Percentiles rank a stretch among this genome's conserved stretches.
These are phyloP conservation scores for Fonsecaea pugnacius DNA, from an alignment of 2,329 filamentous ascomycete genomes.

Conservation along the genomic window DNA sequence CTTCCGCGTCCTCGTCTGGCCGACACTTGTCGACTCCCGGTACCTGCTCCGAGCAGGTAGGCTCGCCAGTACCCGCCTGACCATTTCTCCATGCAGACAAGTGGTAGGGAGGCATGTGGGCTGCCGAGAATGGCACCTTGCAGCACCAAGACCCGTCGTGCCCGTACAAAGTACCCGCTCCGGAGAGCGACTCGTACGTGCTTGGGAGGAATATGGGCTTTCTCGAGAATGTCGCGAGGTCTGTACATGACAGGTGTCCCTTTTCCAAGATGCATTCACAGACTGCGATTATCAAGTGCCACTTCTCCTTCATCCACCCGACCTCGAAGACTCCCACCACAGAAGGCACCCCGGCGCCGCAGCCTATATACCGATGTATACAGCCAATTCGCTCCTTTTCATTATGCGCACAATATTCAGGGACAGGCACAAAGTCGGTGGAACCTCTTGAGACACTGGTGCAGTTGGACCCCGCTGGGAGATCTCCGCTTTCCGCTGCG, in stretches of 20 bases:
- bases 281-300: not conserved
- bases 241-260: slow-evolving; percentile 10
- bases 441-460: slow-evolving; percentile 19
- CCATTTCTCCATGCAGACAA: slow-evolving; percentile 2
- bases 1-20: not conserved
- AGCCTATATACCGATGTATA: not conserved
- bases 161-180: not conserved
- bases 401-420: not conserved
- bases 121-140: slow-evolving; percentile 10
- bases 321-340: not conserved
- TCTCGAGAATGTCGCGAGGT: not conserved
- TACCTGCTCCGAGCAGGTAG: not conserved
- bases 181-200: no score
- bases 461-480: slow-evolving; percentile 13
- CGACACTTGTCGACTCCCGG: not conserved
- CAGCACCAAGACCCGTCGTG: not conserved
- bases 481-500: slow-evolving; percentile 9
- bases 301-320: not conserved
- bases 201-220: not conserved
- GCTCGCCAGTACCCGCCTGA: not conserved
- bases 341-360: not conserved
- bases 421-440: slow-evolving; percentile 13
- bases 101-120: slow-evolving; percentile 8
- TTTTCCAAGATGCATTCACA: not conserved
- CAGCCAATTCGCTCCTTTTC: not conserved